phyloP scores from a whole-genome alignment of 306 rosid genomes.

The Castanea sativa region DNA sequence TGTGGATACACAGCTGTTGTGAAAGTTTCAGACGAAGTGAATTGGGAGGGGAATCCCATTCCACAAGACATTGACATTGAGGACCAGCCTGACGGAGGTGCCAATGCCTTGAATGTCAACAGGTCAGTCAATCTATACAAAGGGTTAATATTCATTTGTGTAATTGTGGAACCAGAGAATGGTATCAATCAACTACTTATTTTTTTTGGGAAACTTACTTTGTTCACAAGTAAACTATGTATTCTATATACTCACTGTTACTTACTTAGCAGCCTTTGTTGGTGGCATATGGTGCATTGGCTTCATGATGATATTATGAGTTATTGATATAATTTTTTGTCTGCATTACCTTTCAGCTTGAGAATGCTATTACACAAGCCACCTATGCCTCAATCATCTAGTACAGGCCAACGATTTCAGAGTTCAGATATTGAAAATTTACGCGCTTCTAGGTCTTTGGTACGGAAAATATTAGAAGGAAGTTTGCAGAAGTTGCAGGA shows the following conservation, averaged over 20 bases:
- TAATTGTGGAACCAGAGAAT: neutral
- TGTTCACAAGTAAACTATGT: neutral
- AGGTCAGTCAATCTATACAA: slow-evolving; percentile 47
- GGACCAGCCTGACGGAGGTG: slow-evolving; percentile 98
- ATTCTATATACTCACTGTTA: neutral
- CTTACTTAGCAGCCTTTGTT: neutral
- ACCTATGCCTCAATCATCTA: slow-evolving; percentile 51
- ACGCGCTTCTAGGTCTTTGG: slow-evolving; percentile 48
- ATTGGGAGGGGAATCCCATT: slow-evolving; percentile 51
- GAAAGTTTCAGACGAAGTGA: slow-evolving; percentile 60
- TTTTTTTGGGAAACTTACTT: neutral
- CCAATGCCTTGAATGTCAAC: slow-evolving; percentile 87
- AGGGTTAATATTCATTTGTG: slow-evolving; percentile 3
- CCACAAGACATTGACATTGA: slow-evolving; percentile 78
- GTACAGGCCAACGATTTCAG: slow-evolving; percentile 42
- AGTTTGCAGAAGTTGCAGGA: slow-evolving; percentile 74
- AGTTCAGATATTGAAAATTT: slow-evolving; percentile 52
- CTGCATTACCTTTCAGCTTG: slow-evolving; percentile 57
- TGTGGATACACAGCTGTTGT: slow-evolving; percentile 97
- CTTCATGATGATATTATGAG: slow-evolving; percentile 14
- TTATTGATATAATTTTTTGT: slow-evolving; percentile 24
- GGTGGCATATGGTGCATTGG: slow-evolving; percentile 8
- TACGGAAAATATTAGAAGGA: slow-evolving; percentile 67
- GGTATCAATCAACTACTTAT: neutral
- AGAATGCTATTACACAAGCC: slow-evolving; percentile 80